These are phyloP conservation scores for Colletotrichum godetiae DNA, from an alignment of 2,329 filamentous ascomycete species.

Conservation along the genomic window DNA sequence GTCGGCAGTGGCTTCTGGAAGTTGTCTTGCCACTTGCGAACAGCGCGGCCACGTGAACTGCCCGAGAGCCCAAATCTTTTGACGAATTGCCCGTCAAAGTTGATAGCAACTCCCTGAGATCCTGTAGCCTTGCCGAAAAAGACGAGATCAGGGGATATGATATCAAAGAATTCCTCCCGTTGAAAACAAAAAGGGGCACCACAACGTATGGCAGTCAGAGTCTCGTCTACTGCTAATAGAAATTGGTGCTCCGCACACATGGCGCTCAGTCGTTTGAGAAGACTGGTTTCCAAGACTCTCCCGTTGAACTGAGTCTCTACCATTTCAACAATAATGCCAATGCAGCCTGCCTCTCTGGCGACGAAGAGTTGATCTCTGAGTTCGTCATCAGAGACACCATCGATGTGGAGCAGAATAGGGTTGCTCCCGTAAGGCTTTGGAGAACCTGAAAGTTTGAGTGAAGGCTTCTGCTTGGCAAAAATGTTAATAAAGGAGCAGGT, in stretches of 20 bases:
- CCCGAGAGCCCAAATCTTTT: slow-evolving; percentile 6
- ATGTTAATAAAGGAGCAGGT: neutral
- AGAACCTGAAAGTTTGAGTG: neutral
- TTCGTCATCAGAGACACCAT: slow-evolving; percentile 33
- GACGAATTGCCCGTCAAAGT: slow-evolving; percentile 20
- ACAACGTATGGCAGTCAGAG: slow-evolving; percentile 40
- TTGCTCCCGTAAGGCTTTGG: slow-evolving; percentile 32
- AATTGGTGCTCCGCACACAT: slow-evolving; percentile 36
- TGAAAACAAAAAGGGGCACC: slow-evolving; percentile 43
- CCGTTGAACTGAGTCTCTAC: slow-evolving; percentile 40
- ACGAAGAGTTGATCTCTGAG: slow-evolving; percentile 35
- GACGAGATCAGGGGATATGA: slow-evolving; percentile 37
- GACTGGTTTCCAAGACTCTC: slow-evolving; percentile 33
- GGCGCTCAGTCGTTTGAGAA: slow-evolving; percentile 30
- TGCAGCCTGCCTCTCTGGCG: slow-evolving; percentile 39
- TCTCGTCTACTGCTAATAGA: slow-evolving; percentile 40
- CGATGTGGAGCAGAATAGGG: slow-evolving; percentile 36
- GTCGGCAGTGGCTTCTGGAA: slow-evolving; percentile 18
- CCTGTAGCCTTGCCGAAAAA: slow-evolving; percentile 39
- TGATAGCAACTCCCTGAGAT: slow-evolving; percentile 14
- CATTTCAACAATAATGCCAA: slow-evolving; percentile 40
- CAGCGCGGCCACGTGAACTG: neutral
- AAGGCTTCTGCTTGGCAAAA: neutral
- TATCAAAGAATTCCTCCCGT: slow-evolving; percentile 37
- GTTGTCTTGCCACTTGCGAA: slow-evolving; percentile 26